Evolutionary conservation across 371 early-diverging fungal genomes (phyloP), one percentile per base, ranked within the genome.

Genomic region (Circinella minor): DNA sequence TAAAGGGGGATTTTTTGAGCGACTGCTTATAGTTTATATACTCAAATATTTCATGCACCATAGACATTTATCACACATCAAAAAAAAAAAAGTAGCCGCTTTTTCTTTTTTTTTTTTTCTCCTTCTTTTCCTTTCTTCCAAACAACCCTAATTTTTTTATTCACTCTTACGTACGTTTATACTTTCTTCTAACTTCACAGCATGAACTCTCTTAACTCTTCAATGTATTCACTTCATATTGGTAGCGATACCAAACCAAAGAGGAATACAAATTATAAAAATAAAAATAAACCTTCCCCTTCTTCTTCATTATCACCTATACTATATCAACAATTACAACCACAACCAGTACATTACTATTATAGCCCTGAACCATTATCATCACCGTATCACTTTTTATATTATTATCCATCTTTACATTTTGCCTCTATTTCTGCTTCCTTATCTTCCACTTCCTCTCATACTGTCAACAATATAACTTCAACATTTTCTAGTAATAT

Each of bases 311-410:
- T 11, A 11, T 27, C 43, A 43, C 43, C 38, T 15, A 27, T n/a
- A 14, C 39, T 8, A 38, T 47, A 9, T 47, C 47, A 47, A 15
- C 47, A 47, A 47, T 15, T 1, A 47, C 47, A 47, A 15, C 47
- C 9, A n/a, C 51, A 7, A 51, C 51, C 51, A 8, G 14, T 4
- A 46, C 39, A 47, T 5, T 66, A 64, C 14, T 70, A 65, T 62
- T 77, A 68, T 51, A 14, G 14, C 17, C 34, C 27, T 17, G 36
- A 39, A 20, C 57, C 7, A 51, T 11, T 55, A 57, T 27, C 36
- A 43, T 57, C 36, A 43, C 67, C 48, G 8, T 66, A 36, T 66
- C 47, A 51, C 17, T 55, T 55, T 59, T 34, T 54, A 48, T 64
- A 34, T 27, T 15, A 51, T n/a, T 51, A 51, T 51, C 51, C 47